Conservation (phyloP, 2,329 filamentous ascomycete genomes). For the Penicillium brevicompactum region DNA sequence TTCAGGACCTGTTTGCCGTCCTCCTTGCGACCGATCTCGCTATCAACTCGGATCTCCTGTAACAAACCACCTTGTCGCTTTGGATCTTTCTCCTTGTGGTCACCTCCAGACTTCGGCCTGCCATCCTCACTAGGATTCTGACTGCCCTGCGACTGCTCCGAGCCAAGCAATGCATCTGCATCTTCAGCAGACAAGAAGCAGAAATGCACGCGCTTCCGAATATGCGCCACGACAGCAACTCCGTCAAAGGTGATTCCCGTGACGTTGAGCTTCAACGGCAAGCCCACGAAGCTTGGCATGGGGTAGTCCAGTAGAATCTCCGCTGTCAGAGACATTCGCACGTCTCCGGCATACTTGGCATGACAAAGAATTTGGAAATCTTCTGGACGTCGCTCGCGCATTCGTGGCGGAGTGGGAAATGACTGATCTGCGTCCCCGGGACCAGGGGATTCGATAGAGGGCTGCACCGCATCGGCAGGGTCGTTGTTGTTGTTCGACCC, state of each 20-base stretch:
- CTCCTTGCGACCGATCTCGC: slow-evolving; percentile 92
- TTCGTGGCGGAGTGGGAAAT: slow-evolving; percentile 51
- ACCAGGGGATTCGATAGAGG: slow-evolving; percentile 21
- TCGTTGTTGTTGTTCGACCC: slow-evolving; percentile 32
- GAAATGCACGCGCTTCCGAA: slow-evolving; percentile 85
- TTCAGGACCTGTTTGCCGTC: slow-evolving; percentile 92
- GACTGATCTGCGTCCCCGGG: slow-evolving; percentile 18
- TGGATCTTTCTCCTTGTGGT: slow-evolving; percentile 56
- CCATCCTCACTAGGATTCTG: slow-evolving; percentile 27
- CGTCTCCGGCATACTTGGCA: slow-evolving; percentile 83
- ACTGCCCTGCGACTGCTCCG: slow-evolving; percentile 41
- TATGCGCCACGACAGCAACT: slow-evolving; percentile 87
- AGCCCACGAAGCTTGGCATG: slow-evolving; percentile 96
- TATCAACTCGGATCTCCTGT: slow-evolving; percentile 93
- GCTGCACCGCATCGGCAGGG: slow-evolving; percentile 24
- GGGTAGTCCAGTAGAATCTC: slow-evolving; percentile 97
- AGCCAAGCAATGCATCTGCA: slow-evolving; percentile 71
- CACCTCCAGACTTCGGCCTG: slow-evolving; percentile 38
- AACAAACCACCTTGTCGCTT: slow-evolving; percentile 71
- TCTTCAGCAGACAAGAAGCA: slow-evolving; percentile 94
- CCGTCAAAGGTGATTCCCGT: slow-evolving; percentile 95
- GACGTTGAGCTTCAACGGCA: slow-evolving; percentile 91
- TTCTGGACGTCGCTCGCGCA: slow-evolving; percentile 75
- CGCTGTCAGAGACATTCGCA: slow-evolving; percentile 85
- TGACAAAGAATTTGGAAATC: slow-evolving; percentile 93